Percentiles rank a stretch among this genome's conserved stretches.
Evolutionary conservation across 257 asterid species (phyloP).

Genomic region (Scutellaria galericulata): DNA sequence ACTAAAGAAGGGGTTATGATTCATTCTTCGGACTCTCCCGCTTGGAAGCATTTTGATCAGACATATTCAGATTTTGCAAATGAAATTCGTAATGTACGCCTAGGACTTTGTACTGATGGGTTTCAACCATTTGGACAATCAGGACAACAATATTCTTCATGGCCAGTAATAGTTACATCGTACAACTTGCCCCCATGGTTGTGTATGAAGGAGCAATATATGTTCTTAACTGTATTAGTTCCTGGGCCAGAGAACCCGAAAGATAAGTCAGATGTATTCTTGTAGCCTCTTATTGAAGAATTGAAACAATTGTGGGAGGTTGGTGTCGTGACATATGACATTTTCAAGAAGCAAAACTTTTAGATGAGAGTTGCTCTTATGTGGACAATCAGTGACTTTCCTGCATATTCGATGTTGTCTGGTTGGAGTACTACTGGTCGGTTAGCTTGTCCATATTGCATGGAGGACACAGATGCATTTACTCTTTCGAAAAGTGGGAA

Average conservation of each 20-base stretch:
- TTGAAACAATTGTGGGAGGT: not conserved
- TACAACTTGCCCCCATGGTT: too few species aligned
- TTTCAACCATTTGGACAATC: not conserved
- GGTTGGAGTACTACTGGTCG: not conserved
- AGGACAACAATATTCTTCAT: not conserved
- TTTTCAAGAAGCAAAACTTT: not conserved
- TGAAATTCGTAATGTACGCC: not conserved
- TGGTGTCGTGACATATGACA: not conserved
- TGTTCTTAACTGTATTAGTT: not conserved
- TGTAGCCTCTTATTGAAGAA: not conserved
- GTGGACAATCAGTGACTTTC: conserved; percentile 4
- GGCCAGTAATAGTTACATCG: too few species aligned
- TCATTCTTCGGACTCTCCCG: not conserved
- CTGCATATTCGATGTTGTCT: conserved; percentile 3
- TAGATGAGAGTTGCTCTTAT: not conserved
- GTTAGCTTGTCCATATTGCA: conserved; percentile 1
- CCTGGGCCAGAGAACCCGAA: not conserved
- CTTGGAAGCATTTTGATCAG: not conserved
- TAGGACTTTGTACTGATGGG: not conserved
- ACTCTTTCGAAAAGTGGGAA: not conserved
- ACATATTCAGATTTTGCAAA: not conserved
- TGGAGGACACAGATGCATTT: not conserved
- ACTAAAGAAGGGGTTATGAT: not conserved
- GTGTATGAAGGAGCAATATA: too few species aligned
- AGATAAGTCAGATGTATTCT: not conserved